Conservation (phyloP, 176 grass and related monocot genomes). For the Oropetium thomaeum region DNA sequence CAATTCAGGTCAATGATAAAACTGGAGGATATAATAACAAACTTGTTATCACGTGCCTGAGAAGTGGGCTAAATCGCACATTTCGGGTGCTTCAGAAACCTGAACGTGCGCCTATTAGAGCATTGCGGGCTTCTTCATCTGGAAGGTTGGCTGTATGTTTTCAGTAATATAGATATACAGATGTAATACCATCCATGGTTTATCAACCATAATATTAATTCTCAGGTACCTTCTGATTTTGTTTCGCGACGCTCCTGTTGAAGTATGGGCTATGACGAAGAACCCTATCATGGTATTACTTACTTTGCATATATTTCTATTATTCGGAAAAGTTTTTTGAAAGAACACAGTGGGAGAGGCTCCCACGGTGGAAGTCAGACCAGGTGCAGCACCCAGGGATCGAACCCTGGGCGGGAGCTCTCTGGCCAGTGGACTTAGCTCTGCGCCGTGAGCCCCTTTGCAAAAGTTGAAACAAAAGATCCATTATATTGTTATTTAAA, state of each 20-base stretch:
- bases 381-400: too few species aligned
- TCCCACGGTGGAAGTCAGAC: too few species aligned
- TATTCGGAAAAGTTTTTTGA: slow-evolving; percentile 29
- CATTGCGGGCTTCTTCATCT: slow-evolving; percentile 93
- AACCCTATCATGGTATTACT: slow-evolving; percentile 88
- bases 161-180: slow-evolving; percentile 6
- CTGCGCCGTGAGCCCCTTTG: too few species aligned
- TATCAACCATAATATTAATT: slow-evolving; percentile 36
- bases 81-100: slow-evolving; percentile 96
- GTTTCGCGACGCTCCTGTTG: slow-evolving; percentile 98
- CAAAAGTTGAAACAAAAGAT: not conserved
- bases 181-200: not conserved
- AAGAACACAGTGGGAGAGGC: too few species aligned
- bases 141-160: slow-evolving; percentile 65
- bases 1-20: slow-evolving; percentile 86
- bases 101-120: slow-evolving; percentile 93
- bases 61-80: slow-evolving; percentile 94
- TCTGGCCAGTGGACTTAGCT: too few species aligned
- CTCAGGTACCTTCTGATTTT: slow-evolving; percentile 92
- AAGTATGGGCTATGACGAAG: slow-evolving; percentile 99
- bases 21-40: slow-evolving; percentile 87
- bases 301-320: slow-evolving; percentile 37
- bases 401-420: too few species aligned
- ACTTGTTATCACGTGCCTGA: slow-evolving; percentile 85
- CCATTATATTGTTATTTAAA: slow-evolving; percentile 6